These are phyloP conservation scores for Xylaria castorea DNA, from an alignment of 495 filamentous ascomycete species.

Conservation along the genomic window DNA sequence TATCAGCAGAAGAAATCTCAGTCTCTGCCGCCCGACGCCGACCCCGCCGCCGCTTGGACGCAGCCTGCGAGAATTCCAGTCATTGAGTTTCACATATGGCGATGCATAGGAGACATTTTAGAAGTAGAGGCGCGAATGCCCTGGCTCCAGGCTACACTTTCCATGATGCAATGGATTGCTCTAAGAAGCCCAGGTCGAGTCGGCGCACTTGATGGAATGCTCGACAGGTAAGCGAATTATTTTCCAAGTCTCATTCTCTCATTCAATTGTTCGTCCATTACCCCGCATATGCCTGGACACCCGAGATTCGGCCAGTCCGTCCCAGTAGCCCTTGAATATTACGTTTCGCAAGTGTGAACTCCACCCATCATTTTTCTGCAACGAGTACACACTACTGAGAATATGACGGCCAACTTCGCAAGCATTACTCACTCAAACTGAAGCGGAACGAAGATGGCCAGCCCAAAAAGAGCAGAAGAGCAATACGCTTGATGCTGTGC, in stretches of 20 bases:
- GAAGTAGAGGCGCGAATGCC: slow-evolving; percentile 81
- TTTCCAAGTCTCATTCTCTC: slow-evolving; percentile 36
- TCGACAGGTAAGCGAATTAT: slow-evolving; percentile 81
- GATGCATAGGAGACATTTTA: slow-evolving; percentile 70
- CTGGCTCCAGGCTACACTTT: slow-evolving; percentile 76
- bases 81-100: slow-evolving; percentile 74
- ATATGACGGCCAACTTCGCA: slow-evolving; percentile 34
- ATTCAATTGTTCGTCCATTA: slow-evolving; percentile 38
- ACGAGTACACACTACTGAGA: slow-evolving; percentile 27
- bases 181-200: slow-evolving; percentile 75
- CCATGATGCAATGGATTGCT: slow-evolving; percentile 73
- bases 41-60: slow-evolving; percentile 8
- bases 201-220: slow-evolving; percentile 73
- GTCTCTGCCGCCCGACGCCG: slow-evolving; percentile 15
- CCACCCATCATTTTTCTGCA: slow-evolving; percentile 31
- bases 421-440: slow-evolving; percentile 14
- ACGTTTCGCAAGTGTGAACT: slow-evolving; percentile 47
- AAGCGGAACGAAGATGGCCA: neutral
- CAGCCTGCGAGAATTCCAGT: slow-evolving; percentile 67
- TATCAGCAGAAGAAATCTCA: slow-evolving; percentile 26
- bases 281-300: slow-evolving; percentile 49
- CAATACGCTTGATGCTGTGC: neutral
- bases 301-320: slow-evolving; percentile 47
- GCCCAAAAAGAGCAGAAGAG: neutral
- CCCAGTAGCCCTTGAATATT: slow-evolving; percentile 42